A percentile compares a stretch with the other conserved stretches of the same genome.
These are phyloP conservation scores for Wickerhamiella shivajii DNA, from an alignment of 805 yeast species.

Conservation along the genomic window DNA sequence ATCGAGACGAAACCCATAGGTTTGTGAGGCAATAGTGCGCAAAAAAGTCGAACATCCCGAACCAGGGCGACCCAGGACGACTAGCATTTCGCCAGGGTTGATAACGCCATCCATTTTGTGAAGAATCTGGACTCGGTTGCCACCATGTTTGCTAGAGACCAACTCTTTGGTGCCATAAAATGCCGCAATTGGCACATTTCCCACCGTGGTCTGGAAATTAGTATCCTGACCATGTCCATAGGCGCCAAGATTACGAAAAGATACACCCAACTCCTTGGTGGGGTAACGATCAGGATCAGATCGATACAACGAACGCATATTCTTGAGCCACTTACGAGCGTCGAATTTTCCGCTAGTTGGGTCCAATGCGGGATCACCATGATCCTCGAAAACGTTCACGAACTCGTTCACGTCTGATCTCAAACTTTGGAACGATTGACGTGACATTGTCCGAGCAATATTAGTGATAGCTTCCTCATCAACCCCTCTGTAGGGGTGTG, in stretches of 20 bases:
- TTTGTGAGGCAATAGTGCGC: conserved; percentile 48
- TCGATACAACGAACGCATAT: conserved; percentile 36
- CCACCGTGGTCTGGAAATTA: conserved; percentile 50
- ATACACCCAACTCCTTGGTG: conserved; percentile 43
- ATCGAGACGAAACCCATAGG: conserved; percentile 31
- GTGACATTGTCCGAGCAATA: too few species aligned
- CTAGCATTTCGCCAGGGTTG: conserved; percentile 51
- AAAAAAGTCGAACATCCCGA: conserved; percentile 66
- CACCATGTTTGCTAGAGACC: conserved; percentile 4
- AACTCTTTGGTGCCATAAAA: too few species aligned
- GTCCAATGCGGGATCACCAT: conserved; percentile 39
- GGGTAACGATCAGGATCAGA: conserved; percentile 49
- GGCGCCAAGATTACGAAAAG: conserved; percentile 45
- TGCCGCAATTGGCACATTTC: conserved; percentile 27
- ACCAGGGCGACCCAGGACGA: conserved; percentile 63
- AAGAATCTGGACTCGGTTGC: conserved; percentile 13
- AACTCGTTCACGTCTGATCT: too few species aligned
- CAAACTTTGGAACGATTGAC: too few species aligned
- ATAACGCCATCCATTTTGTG: conserved; percentile 28
- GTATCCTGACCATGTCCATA: conserved; percentile 45
- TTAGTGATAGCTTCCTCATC: too few species aligned
- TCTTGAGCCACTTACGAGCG: conserved; percentile 49
- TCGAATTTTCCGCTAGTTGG: conserved; percentile 44
- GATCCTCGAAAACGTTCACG: too few species aligned
- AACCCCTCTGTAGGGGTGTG: too few species aligned